Evolutionary conservation across 2,329 filamentous ascomycete genomes (phyloP), one percentile per base, ranked within the genome.

Genomic region (Albifimbria verrucaria): DNA sequence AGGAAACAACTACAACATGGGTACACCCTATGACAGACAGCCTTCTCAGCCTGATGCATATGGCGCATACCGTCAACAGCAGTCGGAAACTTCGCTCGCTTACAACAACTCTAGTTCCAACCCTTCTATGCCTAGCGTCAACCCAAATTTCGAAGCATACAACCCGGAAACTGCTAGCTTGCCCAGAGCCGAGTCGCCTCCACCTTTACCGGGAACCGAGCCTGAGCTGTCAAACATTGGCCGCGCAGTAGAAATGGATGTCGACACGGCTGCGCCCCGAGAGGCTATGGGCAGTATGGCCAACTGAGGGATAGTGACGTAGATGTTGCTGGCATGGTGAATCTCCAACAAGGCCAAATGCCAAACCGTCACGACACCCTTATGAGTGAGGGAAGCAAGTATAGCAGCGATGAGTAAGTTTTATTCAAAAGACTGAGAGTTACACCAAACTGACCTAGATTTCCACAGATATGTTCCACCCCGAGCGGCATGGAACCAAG

Each of bases 231-330:
- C 63, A n/a, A 60, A 68, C 28, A 68, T 85, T 12, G 85, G 85
- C 10, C 86, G 87, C 63, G 85, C 88, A 3, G 81, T 92, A 50
- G 91, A 94, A 68, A 92, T 95, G 89, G 87, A 92, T 66, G 85
- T 87, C 28, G 79, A 76, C 51, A 78, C 79, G n/a, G 67, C 70
- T 51, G 72, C 70, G 57, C 72, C 3, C 74, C 72, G 15, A 62
- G 62, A 39, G 72, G 70, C 15, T 77, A 73, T 57, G 77, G 72
- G 20, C 74, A 77, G 52, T 78, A 76, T 52, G 73, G 73, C 49
- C 70, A 72, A 32, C 67, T 83, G 18, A 74, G 79, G 48, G 86
- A 89, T 50, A 88, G 82, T 59, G 87, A 92, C 63, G 79, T 79
- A 1, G 88, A 91, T 67, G 85, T 90, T 51, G 82, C 82, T 51